Conservation (phyloP, 805 yeast genomes). For the Priceomyces medius region DNA sequence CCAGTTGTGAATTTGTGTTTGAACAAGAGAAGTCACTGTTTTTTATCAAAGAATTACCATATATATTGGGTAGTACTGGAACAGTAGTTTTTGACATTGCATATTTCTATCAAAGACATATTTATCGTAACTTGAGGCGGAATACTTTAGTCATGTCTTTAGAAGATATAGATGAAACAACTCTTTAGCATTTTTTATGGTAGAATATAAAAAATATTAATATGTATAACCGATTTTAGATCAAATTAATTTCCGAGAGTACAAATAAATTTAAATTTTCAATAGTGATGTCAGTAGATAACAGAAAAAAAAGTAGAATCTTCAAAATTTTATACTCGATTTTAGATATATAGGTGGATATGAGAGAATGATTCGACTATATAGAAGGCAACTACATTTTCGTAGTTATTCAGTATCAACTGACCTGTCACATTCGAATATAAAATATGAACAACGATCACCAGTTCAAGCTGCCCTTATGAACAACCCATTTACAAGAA, state of each 20-base stretch:
- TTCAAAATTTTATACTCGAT: background rate
- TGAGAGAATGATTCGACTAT: background rate
- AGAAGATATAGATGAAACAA: slow-evolving; percentile 17
- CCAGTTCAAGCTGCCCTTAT: slow-evolving; percentile 11
- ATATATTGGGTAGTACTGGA: slow-evolving; percentile 81
- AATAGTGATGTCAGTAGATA: background rate
- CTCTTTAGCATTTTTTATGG: background rate
- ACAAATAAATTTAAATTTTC: slow-evolving; percentile 1
- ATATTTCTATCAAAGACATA: slow-evolving; percentile 60
- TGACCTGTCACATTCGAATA: background rate
- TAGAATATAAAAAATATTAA: background rate
- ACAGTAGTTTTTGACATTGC: slow-evolving; percentile 74
- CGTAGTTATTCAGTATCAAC: background rate
- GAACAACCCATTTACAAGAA: slow-evolving; percentile 15
- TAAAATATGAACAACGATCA: background rate
- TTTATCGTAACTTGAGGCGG: slow-evolving; percentile 25
- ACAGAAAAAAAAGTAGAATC: background rate
- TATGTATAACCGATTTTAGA: background rate
- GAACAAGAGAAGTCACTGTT: slow-evolving; percentile 43
- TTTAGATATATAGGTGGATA: background rate
- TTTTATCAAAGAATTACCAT: slow-evolving; percentile 72
- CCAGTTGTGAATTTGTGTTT: slow-evolving; percentile 52
- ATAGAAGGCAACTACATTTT: background rate
- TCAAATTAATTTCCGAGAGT: background rate
- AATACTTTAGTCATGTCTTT: slow-evolving; percentile 20